Conservation (phyloP, 768 basidiomycete genomes). For the Boletus pseudo-olivaceus region DNA sequence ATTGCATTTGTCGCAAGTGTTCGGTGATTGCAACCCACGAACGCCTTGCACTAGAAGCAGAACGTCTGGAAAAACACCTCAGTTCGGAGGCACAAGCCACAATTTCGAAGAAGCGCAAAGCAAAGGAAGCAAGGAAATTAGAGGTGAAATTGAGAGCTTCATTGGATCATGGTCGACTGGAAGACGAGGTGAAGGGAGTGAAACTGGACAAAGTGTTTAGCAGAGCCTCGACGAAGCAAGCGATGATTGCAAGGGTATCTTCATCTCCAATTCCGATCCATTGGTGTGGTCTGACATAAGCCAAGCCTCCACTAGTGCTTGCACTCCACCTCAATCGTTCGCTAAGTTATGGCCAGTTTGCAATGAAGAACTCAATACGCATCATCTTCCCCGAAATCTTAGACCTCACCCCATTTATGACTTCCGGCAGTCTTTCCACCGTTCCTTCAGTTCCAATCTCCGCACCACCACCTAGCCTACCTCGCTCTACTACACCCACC, state of each 20-base stretch:
- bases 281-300: conserved; percentile 15
- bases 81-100: conserved; percentile 44
- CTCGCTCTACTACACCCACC: conserved; percentile 54
- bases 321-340: conserved; percentile 92
- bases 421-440: conserved; percentile 72
- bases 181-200: conserved; percentile 80
- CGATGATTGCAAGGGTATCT: conserved; percentile 83
- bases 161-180: conserved; percentile 71
- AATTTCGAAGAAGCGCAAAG: conserved; percentile 69
- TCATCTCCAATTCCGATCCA: neutral
- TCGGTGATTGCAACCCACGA: conserved; percentile 75
- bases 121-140: conserved; percentile 67
- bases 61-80: conserved; percentile 43
- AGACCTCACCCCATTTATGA: conserved; percentile 86
- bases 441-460: conserved; percentile 71
- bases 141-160: conserved; percentile 58
- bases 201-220: conserved; percentile 75
- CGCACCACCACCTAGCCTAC: conserved; percentile 46
- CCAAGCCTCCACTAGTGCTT: conserved; percentile 80
- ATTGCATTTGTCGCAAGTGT: conserved; percentile 91
- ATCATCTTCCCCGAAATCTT: conserved; percentile 84
- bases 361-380: conserved; percentile 79
- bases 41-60: conserved; percentile 60
- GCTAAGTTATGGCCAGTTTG: conserved; percentile 69
- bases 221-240: conserved; percentile 78